These are phyloP conservation scores for Hymenoscyphus linearis DNA, from an alignment of 2,329 filamentous ascomycete species.

Conservation along the genomic window DNA sequence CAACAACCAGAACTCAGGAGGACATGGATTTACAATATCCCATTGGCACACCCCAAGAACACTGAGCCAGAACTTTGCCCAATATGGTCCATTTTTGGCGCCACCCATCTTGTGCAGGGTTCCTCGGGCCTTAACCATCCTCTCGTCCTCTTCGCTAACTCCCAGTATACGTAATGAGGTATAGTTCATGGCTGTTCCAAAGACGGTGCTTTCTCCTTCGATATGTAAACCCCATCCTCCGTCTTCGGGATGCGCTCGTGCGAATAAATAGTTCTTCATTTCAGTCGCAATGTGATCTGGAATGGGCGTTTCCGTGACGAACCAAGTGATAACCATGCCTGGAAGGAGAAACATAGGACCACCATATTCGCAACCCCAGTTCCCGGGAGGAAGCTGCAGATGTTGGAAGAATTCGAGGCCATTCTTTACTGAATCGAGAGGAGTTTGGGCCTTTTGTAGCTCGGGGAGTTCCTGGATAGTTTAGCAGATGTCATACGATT, in stretches of 20 bases:
- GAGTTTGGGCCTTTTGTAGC: conserved; percentile 63
- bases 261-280: conserved; percentile 88
- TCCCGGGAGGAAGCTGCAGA: conserved; percentile 80
- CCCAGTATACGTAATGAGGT: conserved; percentile 74
- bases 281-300: conserved; percentile 74
- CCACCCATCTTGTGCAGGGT: conserved; percentile 83
- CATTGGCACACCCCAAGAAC: conserved; percentile 78
- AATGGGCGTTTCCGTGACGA: conserved; percentile 83
- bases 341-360: conserved; percentile 95
- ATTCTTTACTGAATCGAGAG: conserved; percentile 75
- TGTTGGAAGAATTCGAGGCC: conserved; percentile 84
- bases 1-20: conserved; percentile 87
- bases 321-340: conserved; percentile 78
- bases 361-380: conserved; percentile 97
- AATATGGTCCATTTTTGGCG: conserved; percentile 78
- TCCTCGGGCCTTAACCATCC: conserved; percentile 79
- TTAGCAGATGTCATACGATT: conserved; percentile 13
- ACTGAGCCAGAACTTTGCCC: conserved; percentile 95
- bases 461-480: conserved; percentile 61
- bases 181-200: conserved; percentile 89
- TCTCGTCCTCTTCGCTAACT: conserved; percentile 73
- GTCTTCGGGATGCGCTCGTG: conserved; percentile 76
- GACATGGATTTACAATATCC: conserved; percentile 92
- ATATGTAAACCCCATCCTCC: conserved; percentile 98
- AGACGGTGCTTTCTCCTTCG: conserved; percentile 86